Base-by-base conservation (phyloP, 352 stramenopile species). In the Globisporangium takayamanum region DNA sequence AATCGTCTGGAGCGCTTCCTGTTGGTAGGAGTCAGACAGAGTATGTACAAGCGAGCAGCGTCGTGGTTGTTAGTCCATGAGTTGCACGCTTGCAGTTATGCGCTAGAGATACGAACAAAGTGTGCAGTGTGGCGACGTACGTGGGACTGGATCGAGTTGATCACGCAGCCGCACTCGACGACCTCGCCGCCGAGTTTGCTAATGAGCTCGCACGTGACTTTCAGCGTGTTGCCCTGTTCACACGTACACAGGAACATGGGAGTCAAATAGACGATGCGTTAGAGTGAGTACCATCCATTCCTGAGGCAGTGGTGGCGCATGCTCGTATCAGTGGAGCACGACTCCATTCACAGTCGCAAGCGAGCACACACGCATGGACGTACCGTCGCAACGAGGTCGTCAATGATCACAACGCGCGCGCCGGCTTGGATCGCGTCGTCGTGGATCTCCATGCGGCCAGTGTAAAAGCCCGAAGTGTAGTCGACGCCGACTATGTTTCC, bases 151-250 rank as follows among this genome's bases (percentile, higher is more conserved):
- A 86, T 67, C 8, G 76, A 87, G 59, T 76, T 82, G 64, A 90
- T 82, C 58, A 93, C 73, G 65, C 83, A 93, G 26, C 83, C 81
- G 58, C 84, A 93, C 58, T 93, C 84, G 57, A 93, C 69, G 11
- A 91, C 80, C 48, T 88, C 65, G 16, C 68, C 81, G 39, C 84
- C 81, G 20, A 92, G 69, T 42, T 84, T 70, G 58, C 83, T 58
- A 37, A 93, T 84, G 37, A 93, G 68, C 58, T 93, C 77, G 57
- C 83, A 83, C 10, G 80, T 92, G 22, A 90, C 80, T 51, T 89
- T 86, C 22, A 93, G 60, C 10, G 84, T 93, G 66, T 88, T 92
- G 45, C 84, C 81, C 80, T 89, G 3, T 18, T 25, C 4, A 41
- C 2, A 49, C 26, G 49, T 14, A 53, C 25, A 54, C 44, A 46